Conservation (phyloP, 192 early-diverging fungal genomes). For the Radiomyces spectabilis region DNA sequence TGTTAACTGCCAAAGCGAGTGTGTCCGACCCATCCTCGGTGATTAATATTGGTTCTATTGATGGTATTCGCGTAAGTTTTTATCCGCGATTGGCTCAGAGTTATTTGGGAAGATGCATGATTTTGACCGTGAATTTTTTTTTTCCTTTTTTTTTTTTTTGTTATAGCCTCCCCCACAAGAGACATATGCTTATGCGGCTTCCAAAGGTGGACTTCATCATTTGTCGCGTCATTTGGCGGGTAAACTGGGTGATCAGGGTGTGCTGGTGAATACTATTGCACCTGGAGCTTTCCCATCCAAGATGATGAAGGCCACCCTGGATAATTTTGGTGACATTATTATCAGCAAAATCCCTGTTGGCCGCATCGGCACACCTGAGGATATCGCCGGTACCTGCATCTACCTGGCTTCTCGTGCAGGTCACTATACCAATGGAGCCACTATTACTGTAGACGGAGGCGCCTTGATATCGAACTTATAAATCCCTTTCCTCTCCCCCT, state of each 20-base stretch:
- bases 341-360: slow-evolving; percentile 51
- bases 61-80: slow-evolving; percentile 29
- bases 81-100: no score
- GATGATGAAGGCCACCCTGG: slow-evolving; percentile 65
- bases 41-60: slow-evolving; percentile 78
- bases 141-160: not conserved
- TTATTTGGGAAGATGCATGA: no score
- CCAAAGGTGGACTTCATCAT: slow-evolving; percentile 75
- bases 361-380: slow-evolving; percentile 72
- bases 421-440: slow-evolving; percentile 44
- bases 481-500: no score
- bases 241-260: slow-evolving; percentile 46
- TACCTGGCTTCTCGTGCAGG: slow-evolving; percentile 73
- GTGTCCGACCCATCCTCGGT: slow-evolving; percentile 55
- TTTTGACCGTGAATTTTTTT: not conserved
- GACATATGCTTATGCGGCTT: slow-evolving; percentile 69
- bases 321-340: slow-evolving; percentile 44
- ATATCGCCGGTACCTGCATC: slow-evolving; percentile 80
- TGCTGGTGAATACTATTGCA: slow-evolving; percentile 63
- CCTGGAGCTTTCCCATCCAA: slow-evolving; percentile 68
- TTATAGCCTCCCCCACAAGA: slow-evolving; percentile 21
- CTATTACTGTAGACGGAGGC: slow-evolving; percentile 25
- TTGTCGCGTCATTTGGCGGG: slow-evolving; percentile 57
- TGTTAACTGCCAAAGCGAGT: slow-evolving; percentile 51
- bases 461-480: no score